Evolutionary conservation across 208 protist species (phyloP), one percentile per base, ranked within the genome.

Genomic region (Trypanosoma brucei): DNA sequence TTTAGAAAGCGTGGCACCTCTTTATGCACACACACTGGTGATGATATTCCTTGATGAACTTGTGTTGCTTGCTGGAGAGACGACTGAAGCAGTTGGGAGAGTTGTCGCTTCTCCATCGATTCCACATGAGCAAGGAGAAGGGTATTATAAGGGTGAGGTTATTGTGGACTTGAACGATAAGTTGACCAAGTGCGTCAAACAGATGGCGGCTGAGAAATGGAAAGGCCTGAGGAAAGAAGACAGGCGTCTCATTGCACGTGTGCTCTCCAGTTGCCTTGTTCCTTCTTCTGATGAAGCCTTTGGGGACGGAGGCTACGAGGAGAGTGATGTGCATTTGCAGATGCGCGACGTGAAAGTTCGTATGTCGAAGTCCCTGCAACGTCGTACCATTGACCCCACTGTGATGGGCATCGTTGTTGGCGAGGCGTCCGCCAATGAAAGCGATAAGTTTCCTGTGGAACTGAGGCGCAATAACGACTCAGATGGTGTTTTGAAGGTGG

Each of bases 11-110:
- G 40, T 55, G 11, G n/a, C 62, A 31, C 58, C 63, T 31, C 59
- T 78, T 8, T 70, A 75, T 45, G 67, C 60, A 13, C 68, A 72
- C 6, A 45, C 79, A 4, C 9, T 84, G 11, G 34, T 82, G 3
- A 52, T 84, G 44, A 69, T 90, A 2, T 65, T 90, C 35, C 65
- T 90, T 0, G 79, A 86, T 35, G 73, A 75, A 39, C 46, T 49
- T n/a, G 31, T 40, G 5, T 2, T 40, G 13, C n/a, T 59, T 1
- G 38, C 50, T 22, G 51, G 51, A 34, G 56, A 38, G 0, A 30
- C 31, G 1, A 36, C n/a, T n/a, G 33, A 2, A 51, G 51, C n/a
- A 51, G 30, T 2, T n/a, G 11, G 22, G 42, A 34, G 8, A 51
- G 50, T 0, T 34, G 6, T 30, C 39, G 46, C 2, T 8, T 42